Conservation (phyloP, 441 rosid species). For the Hura crepitans region DNA sequence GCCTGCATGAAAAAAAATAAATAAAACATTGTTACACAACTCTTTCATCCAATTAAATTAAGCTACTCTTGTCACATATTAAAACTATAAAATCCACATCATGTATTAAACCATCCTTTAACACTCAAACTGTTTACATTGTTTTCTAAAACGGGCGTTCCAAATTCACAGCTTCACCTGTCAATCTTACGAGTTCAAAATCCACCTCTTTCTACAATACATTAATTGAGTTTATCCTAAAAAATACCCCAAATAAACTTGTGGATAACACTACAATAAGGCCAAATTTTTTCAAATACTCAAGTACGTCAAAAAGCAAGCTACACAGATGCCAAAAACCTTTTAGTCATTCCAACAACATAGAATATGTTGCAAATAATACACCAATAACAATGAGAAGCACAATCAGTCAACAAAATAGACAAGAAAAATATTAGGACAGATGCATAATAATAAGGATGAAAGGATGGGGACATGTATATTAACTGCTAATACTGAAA, state of each 20-base stretch:
- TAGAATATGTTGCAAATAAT: not conserved
- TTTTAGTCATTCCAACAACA: not conserved
- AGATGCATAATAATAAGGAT: not conserved
- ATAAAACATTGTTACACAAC: not conserved
- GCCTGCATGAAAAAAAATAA: conserved; percentile 41
- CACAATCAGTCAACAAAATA: not conserved
- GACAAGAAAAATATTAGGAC: not conserved
- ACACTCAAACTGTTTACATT: not conserved
- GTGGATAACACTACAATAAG: not conserved
- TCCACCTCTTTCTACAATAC: not conserved
- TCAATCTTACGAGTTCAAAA: not conserved
- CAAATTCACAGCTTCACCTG: not conserved
- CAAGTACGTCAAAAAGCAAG: not conserved
- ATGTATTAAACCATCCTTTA: not conserved
- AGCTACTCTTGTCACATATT: not conserved
- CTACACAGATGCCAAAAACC: not conserved
- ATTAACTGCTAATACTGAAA: not conserved
- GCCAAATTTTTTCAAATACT: not conserved
- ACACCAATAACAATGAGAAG: not conserved
- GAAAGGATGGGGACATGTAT: no score
- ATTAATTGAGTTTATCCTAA: not conserved
- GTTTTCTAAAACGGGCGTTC: not conserved
- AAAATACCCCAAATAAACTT: not conserved
- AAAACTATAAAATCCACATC: not conserved
- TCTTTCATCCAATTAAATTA: not conserved